Percentiles rank a stretch among this genome's conserved stretches.
Evolutionary conservation across 345 rosid species (phyloP).

Genomic region (Diplotaxis tenuifolia): DNA sequence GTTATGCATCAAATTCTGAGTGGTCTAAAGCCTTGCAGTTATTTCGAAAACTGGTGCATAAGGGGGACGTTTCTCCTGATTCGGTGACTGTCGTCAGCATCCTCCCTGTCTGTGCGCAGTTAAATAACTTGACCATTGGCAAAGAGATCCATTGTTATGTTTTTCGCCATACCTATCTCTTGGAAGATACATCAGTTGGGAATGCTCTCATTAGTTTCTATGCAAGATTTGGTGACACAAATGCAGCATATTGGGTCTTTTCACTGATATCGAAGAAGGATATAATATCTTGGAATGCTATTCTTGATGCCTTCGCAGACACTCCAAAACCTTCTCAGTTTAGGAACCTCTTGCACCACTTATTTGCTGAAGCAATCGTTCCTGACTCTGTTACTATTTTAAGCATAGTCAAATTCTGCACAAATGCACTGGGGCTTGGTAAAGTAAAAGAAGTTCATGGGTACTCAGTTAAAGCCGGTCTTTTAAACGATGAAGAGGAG

Average conservation of each 20-base stretch:
- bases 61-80: conserved; percentile 47
- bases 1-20: conserved; percentile 60
- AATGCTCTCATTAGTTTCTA: conserved; percentile 57
- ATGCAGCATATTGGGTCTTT: conserved; percentile 48
- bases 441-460: conserved; percentile 73
- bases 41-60: conserved; percentile 48
- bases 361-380: conserved; percentile 49
- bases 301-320: conserved; percentile 38
- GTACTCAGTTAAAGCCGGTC: conserved; percentile 54
- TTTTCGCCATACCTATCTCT: conserved; percentile 30
- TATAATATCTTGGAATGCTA: conserved; percentile 42
- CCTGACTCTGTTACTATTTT: conserved; percentile 36
- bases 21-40: conserved; percentile 59
- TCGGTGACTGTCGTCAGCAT: conserved; percentile 62
- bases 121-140: conserved; percentile 45
- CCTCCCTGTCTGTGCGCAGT: conserved; percentile 69
- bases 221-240: conserved; percentile 52
- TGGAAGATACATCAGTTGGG: conserved; percentile 39
- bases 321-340: conserved; percentile 40
- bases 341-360: conserved; percentile 44
- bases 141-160: conserved; percentile 39
- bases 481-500: conserved; percentile 41
- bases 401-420: conserved; percentile 35
- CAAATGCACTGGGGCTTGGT: conserved; percentile 32
- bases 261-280: conserved; percentile 35